phyloP scores from a whole-genome alignment of 106 monocot species.

The Cymbidium sinense region DNA sequence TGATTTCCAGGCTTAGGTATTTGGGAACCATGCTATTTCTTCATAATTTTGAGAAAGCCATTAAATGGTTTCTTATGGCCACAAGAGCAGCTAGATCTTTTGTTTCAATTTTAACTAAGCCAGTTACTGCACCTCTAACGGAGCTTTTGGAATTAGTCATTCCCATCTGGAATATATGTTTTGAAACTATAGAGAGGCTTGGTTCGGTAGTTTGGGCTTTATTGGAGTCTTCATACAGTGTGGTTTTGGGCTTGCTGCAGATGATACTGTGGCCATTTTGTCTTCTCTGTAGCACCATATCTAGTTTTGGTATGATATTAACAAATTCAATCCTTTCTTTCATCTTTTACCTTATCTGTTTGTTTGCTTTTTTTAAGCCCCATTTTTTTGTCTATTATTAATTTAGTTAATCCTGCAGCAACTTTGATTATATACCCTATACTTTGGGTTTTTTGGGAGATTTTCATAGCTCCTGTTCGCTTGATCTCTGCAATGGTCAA shows the following conservation, averaged over 20 bases:
- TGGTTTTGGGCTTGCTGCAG: constrained; percentile 31
- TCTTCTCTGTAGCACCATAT: constrained; percentile 35
- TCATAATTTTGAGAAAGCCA: constrained; percentile 84
- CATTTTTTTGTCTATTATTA: constrained; percentile 1
- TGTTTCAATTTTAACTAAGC: constrained; percentile 53
- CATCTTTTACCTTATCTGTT: background rate
- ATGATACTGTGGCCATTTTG: constrained; percentile 76
- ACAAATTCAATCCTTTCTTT: background rate
- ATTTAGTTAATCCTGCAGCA: constrained; percentile 28
- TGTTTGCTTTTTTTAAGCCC: background rate
- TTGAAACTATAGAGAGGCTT: constrained; percentile 42
- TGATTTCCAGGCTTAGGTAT: constrained; percentile 87
- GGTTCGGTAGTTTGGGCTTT: constrained; percentile 39
- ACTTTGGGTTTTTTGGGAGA: constrained; percentile 52
- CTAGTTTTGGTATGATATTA: constrained; percentile 56
- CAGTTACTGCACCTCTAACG: constrained; percentile 57
- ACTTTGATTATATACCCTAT: constrained; percentile 66
- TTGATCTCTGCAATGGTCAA: constrained; percentile 39
- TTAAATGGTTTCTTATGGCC: constrained; percentile 69
- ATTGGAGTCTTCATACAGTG: constrained; percentile 44
- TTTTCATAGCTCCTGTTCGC: constrained; percentile 49
- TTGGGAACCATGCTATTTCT: constrained; percentile 95
- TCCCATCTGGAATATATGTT: constrained; percentile 59
- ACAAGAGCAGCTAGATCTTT: constrained; percentile 46
- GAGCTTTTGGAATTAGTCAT: constrained; percentile 53